Evolutionary conservation across 148 eudicot genomes (phyloP).

Genomic region (Cornus controversa): DNA sequence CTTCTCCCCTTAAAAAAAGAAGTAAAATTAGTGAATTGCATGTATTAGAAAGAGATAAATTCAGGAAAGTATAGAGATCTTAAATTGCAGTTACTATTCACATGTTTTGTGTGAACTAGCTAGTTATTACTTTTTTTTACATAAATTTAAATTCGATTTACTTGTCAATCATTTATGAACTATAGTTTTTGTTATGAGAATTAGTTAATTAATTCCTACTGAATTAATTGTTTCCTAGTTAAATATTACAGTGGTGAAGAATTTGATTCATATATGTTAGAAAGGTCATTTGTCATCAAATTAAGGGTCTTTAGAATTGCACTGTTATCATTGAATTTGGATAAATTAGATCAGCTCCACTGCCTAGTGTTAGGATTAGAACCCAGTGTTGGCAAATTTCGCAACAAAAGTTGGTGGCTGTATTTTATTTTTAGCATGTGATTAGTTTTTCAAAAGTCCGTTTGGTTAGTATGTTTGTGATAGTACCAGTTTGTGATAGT

Average conservation of each 20-base stretch:
- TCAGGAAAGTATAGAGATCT: neutral
- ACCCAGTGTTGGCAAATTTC: too few relatives aligned
- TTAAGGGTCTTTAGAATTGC: neutral
- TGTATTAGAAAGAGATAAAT: neutral
- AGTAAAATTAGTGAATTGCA: neutral
- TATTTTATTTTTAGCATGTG: too few relatives aligned
- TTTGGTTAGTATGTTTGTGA: too few relatives aligned
- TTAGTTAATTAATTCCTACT: neutral
- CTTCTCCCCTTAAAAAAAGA: conserved; percentile 1
- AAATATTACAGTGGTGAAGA: neutral
- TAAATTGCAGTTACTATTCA: too few relatives aligned
- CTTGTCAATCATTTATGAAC: neutral
- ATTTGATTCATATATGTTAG: neutral
- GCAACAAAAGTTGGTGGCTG: too few relatives aligned
- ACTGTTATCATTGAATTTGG: too few relatives aligned
- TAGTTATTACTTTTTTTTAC: neutral
- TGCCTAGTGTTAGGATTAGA: too few relatives aligned
- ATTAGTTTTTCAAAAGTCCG: too few relatives aligned
- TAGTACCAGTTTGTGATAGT: too few relatives aligned
- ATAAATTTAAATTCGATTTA: neutral
- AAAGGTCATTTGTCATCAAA: neutral
- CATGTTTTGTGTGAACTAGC: neutral
- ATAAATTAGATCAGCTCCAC: too few relatives aligned
- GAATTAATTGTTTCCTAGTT: neutral
- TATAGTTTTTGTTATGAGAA: neutral